Conservation (phyloP, 164 flowering plant species). For the Chimonanthus salicifolius region DNA sequence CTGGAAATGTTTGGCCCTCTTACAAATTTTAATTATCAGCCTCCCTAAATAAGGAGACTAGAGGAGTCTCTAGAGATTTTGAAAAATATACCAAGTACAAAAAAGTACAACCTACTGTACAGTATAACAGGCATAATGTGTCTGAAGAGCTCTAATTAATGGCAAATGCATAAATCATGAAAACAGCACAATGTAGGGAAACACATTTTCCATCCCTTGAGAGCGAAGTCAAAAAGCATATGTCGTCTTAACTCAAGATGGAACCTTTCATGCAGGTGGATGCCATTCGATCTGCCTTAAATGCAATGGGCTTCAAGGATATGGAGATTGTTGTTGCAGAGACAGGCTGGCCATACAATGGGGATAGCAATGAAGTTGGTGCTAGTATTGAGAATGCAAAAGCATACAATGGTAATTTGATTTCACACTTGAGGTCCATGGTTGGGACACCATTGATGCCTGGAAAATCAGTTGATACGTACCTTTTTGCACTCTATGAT, state of each 20-base stretch:
- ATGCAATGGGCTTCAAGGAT: slow-evolving; percentile 56
- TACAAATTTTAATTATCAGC: too few species aligned
- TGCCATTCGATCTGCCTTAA: slow-evolving; percentile 71
- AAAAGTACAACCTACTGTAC: neutral
- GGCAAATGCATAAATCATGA: neutral
- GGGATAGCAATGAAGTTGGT: slow-evolving; percentile 71
- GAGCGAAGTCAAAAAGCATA: neutral
- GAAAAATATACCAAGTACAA: too few species aligned
- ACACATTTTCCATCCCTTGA: neutral
- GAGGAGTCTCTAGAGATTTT: too few species aligned
- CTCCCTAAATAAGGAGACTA: too few species aligned
- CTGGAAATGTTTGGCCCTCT: too few species aligned
- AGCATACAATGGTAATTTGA: slow-evolving; percentile 82
- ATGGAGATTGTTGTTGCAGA: slow-evolving; percentile 90
- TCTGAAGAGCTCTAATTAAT: too few species aligned
- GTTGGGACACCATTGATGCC: slow-evolving; percentile 97
- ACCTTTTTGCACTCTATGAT: slow-evolving; percentile 82
- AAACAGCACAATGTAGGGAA: neutral
- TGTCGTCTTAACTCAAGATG: neutral
- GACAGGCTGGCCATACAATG: slow-evolving; percentile 94
- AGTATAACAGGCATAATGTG: too few species aligned
- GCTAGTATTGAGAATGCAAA: slow-evolving; percentile 77
- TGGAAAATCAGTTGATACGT: slow-evolving; percentile 82
- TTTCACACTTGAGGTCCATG: slow-evolving; percentile 70
- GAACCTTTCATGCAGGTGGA: slow-evolving; percentile 50